Evolutionary conservation across 345 rosid species (phyloP).

Genomic region (Populus davidiana): DNA sequence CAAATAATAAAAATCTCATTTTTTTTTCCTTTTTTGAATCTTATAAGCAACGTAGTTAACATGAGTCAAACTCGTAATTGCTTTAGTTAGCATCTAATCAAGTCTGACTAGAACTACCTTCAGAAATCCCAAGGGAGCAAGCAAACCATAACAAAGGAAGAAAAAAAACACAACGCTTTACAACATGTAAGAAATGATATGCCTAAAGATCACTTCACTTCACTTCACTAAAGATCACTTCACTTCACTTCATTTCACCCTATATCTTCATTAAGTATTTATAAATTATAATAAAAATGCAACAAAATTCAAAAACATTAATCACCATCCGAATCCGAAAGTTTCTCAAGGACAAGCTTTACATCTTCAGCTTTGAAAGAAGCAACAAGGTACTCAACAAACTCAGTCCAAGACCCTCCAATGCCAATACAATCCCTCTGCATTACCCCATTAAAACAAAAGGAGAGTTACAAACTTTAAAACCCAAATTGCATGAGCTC

Average conservation of each 20-base stretch:
- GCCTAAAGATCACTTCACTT: background rate
- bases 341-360: conserved; percentile 59
- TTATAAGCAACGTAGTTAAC: background rate
- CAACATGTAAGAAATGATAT: background rate
- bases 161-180: no score
- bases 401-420: conserved; percentile 85
- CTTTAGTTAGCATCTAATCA: background rate
- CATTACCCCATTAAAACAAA: conserved; percentile 7
- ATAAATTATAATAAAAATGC: background rate
- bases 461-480: background rate
- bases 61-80: background rate
- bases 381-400: conserved; percentile 61
- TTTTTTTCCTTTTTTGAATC: background rate
- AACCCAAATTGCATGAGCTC: background rate
- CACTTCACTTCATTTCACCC: background rate
- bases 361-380: conserved; percentile 67
- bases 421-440: conserved; percentile 84
- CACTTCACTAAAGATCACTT: no score
- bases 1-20: background rate
- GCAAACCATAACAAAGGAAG: background rate
- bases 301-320: background rate
- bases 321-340: conserved; percentile 40
- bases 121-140: background rate
- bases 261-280: background rate
- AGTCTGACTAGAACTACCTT: background rate